phyloP scores from a whole-genome alignment of 2,329 filamentous ascomycete species.

The Microcera coccophila region DNA sequence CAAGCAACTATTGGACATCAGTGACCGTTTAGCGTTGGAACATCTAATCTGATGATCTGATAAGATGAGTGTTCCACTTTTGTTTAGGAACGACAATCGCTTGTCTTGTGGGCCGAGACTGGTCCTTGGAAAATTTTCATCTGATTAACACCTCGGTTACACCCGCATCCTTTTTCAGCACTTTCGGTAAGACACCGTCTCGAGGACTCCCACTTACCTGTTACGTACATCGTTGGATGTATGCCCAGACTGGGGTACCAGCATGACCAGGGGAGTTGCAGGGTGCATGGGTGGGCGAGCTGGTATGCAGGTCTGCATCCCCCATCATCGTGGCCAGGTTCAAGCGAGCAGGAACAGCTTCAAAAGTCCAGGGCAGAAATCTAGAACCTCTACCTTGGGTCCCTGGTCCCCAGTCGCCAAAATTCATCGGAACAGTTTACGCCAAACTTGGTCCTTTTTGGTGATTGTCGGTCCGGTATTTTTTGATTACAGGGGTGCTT shows the following conservation, averaged over 20 bases:
- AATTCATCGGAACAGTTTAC: too few species aligned
- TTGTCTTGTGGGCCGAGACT: conserved; percentile 16
- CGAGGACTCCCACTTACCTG: conserved; percentile 4
- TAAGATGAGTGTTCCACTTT: conserved; percentile 35
- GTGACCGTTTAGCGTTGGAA: conserved; percentile 5
- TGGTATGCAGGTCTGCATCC: too few species aligned
- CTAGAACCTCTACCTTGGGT: too few species aligned
- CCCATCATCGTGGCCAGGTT: too few species aligned
- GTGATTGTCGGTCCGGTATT: too few species aligned
- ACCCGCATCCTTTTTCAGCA: background rate
- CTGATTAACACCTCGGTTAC: conserved; percentile 18
- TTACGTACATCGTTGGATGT: conserved; percentile 15
- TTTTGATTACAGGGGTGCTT: too few species aligned
- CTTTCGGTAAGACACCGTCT: background rate
- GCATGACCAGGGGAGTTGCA: background rate
- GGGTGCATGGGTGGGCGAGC: too few species aligned
- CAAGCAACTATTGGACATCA: too few species aligned
- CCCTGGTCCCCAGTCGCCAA: too few species aligned
- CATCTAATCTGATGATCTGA: conserved; percentile 46
- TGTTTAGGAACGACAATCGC: background rate
- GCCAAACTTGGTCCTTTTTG: too few species aligned
- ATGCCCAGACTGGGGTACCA: conserved; percentile 6
- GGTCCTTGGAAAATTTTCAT: conserved; percentile 25
- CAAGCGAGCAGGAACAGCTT: too few species aligned
- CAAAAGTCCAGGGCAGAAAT: too few species aligned